A percentile compares a stretch with the other conserved stretches of the same genome.
Evolutionary conservation across 805 yeast species (phyloP).

Genomic region (Barnettozyma wickerhamii): DNA sequence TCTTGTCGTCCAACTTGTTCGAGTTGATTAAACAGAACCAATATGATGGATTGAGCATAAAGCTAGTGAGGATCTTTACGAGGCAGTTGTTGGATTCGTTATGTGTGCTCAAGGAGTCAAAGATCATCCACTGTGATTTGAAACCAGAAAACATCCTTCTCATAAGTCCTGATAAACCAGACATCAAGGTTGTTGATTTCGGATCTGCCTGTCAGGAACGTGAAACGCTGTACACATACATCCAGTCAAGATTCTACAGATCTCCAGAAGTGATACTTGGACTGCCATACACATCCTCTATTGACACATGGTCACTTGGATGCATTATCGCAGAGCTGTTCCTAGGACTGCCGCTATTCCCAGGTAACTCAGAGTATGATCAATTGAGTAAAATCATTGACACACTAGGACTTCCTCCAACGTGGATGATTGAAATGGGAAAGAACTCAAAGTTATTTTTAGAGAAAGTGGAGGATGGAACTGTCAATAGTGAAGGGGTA

Average conservation of each 20-base stretch:
- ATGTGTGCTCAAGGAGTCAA: conserved; percentile 72
- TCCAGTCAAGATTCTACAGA: conserved; percentile 89
- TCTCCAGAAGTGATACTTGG: conserved; percentile 95
- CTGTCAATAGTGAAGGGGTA: conserved; percentile 7
- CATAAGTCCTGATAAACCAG: conserved; percentile 60
- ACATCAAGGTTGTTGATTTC: conserved; percentile 89
- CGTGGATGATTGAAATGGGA: conserved; percentile 97
- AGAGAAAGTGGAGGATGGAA: conserved; percentile 23
- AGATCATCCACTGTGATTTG: conserved; percentile 91
- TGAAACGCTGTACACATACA: conserved; percentile 84
- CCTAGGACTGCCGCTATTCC: conserved; percentile 88
- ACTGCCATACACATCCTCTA: conserved; percentile 84
- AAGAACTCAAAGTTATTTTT: conserved; percentile 67
- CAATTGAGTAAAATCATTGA: conserved; percentile 79
- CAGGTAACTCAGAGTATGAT: conserved; percentile 92
- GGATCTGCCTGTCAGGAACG: conserved; percentile 94
- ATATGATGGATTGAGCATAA: conserved; percentile 83
- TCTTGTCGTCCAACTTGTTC: conserved; percentile 81
- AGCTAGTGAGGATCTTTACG: conserved; percentile 72
- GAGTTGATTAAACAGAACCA: conserved; percentile 91
- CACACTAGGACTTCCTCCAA: conserved; percentile 82
- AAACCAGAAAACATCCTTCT: conserved; percentile 93
- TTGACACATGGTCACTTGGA: conserved; percentile 97
- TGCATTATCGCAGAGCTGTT: conserved; percentile 89
- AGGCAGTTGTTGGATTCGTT: conserved; percentile 79